phyloP scores from a whole-genome alignment of 2,329 filamentous ascomycete genomes.

The Botrytis hyacinthi region DNA sequence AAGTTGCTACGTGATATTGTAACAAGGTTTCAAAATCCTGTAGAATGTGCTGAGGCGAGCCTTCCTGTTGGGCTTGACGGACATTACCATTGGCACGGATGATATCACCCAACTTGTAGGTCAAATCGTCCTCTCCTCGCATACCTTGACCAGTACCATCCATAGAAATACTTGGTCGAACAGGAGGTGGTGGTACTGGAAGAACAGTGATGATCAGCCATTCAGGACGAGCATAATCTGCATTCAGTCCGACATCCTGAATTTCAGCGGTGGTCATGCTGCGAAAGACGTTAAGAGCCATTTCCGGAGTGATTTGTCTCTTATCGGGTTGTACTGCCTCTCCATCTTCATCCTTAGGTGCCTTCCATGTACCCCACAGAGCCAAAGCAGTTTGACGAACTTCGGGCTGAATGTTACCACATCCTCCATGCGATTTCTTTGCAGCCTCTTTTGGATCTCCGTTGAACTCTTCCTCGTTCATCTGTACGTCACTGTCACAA shows the following conservation, averaged over 20 bases:
- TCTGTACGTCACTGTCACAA: slow-evolving; percentile 75
- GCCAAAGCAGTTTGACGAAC: slow-evolving; percentile 85
- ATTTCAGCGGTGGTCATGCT: slow-evolving; percentile 81
- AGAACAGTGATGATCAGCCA: slow-evolving; percentile 98
- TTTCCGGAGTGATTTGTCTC: slow-evolving; percentile 75
- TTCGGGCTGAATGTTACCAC: slow-evolving; percentile 84
- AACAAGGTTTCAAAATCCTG: slow-evolving; percentile 87
- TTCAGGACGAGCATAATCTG: slow-evolving; percentile 91
- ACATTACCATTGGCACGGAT: slow-evolving; percentile 97
- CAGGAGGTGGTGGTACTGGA: slow-evolving; percentile 90
- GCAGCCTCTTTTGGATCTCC: slow-evolving; percentile 51
- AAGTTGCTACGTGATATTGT: slow-evolving; percentile 97
- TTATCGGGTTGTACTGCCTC: slow-evolving; percentile 70
- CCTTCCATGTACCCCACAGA: slow-evolving; percentile 73
- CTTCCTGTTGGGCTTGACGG: slow-evolving; percentile 83
- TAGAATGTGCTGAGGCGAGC: slow-evolving; percentile 86
- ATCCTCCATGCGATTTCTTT: slow-evolving; percentile 74
- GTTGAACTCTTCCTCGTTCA: slow-evolving; percentile 68
- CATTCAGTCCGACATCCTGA: slow-evolving; percentile 83
- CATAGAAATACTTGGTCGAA: slow-evolving; percentile 95
- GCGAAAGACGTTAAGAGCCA: slow-evolving; percentile 82
- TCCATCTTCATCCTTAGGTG: slow-evolving; percentile 72
- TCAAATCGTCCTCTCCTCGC: slow-evolving; percentile 97
- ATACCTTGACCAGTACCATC: slow-evolving; percentile 90
- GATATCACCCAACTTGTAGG: slow-evolving; percentile 97